Percentiles rank a stretch among this genome's conserved stretches.
These are phyloP conservation scores for Phylloboletellus chloephorus DNA, from an alignment of 1,284 basidiomycete genomes.

Conservation along the genomic window DNA sequence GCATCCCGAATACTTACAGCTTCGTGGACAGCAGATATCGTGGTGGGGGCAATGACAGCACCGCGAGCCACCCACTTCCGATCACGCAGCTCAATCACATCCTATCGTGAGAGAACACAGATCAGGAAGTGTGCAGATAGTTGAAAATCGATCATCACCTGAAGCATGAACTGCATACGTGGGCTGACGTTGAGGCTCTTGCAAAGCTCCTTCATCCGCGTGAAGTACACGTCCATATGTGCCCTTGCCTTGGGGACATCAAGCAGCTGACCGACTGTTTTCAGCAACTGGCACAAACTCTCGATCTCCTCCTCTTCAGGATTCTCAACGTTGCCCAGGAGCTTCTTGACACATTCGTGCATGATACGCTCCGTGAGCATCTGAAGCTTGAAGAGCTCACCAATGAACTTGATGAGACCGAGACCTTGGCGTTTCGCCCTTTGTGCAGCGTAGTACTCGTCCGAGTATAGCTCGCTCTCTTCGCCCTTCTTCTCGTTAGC, in stretches of 20 bases:
- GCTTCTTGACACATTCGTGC: slow-evolving; percentile 94
- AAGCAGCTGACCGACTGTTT: slow-evolving; percentile 81
- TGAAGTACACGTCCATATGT: slow-evolving; percentile 92
- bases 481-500: slow-evolving; percentile 50
- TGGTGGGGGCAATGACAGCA: slow-evolving; percentile 75
- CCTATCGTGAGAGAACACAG: slow-evolving; percentile 39
- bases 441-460: slow-evolving; percentile 95
- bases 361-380: slow-evolving; percentile 95
- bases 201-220: slow-evolving; percentile 78
- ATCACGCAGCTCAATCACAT: slow-evolving; percentile 84
- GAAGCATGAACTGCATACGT: slow-evolving; percentile 93
- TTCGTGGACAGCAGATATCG: slow-evolving; percentile 87
- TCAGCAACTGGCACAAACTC: slow-evolving; percentile 87
- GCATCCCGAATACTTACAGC: slow-evolving; percentile 46
- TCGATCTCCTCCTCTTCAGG: slow-evolving; percentile 98
- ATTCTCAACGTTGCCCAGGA: slow-evolving; percentile 86
- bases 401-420: slow-evolving; percentile 96
- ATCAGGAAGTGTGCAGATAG: slow-evolving; percentile 11
- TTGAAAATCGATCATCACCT: slow-evolving; percentile 48
- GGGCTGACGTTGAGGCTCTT: slow-evolving; percentile 74
- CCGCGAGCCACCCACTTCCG: slow-evolving; percentile 79
- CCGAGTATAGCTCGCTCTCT: slow-evolving; percentile 77
- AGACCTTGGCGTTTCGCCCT: slow-evolving; percentile 97
- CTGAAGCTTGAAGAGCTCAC: slow-evolving; percentile 94
- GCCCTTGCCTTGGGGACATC: slow-evolving; percentile 76